phyloP scores from a whole-genome alignment of 345 rosid species.

The Boechera divaricarpa region DNA sequence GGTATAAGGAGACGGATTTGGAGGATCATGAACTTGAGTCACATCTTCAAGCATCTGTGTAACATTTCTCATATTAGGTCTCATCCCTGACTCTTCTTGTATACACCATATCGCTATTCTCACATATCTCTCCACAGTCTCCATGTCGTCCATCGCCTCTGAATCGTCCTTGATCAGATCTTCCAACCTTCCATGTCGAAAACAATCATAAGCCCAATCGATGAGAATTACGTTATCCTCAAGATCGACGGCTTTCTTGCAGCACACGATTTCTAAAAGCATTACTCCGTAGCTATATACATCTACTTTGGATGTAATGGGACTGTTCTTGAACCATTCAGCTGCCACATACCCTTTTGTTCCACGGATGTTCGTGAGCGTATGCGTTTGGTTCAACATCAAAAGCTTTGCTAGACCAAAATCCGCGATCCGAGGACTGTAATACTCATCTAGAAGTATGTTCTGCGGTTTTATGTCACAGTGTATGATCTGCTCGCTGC shows the following conservation, averaged over 20 bases:
- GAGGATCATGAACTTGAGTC: constrained; percentile 45
- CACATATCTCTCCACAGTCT: constrained; percentile 50
- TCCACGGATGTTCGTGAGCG: constrained; percentile 49
- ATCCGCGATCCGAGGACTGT: constrained; percentile 47
- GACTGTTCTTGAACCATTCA: constrained; percentile 57
- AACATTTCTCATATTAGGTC: constrained; percentile 57
- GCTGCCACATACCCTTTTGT: constrained; percentile 57
- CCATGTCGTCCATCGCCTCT: constrained; percentile 50
- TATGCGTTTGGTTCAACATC: constrained; percentile 49
- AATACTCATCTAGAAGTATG: constrained; percentile 48
- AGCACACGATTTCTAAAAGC: constrained; percentile 48
- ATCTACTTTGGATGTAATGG: constrained; percentile 45
- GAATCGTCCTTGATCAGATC: constrained; percentile 46
- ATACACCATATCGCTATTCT: constrained; percentile 67
- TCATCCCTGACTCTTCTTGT: constrained; percentile 55
- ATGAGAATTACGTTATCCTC: constrained; percentile 29
- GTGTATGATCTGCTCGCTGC: constrained; percentile 53
- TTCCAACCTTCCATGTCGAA: constrained; percentile 35
- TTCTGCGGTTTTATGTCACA: constrained; percentile 63
- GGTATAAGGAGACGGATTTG: constrained; percentile 33
- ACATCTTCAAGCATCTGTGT: constrained; percentile 53
- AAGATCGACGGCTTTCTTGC: constrained; percentile 43
- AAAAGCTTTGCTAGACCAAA: constrained; percentile 56
- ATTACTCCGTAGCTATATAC: constrained; percentile 48
- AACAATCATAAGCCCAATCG: constrained; percentile 61